These are phyloP conservation scores for Austropuccinia psidii DNA, from an alignment of 1,284 basidiomycete genomes.

Conservation along the genomic window DNA sequence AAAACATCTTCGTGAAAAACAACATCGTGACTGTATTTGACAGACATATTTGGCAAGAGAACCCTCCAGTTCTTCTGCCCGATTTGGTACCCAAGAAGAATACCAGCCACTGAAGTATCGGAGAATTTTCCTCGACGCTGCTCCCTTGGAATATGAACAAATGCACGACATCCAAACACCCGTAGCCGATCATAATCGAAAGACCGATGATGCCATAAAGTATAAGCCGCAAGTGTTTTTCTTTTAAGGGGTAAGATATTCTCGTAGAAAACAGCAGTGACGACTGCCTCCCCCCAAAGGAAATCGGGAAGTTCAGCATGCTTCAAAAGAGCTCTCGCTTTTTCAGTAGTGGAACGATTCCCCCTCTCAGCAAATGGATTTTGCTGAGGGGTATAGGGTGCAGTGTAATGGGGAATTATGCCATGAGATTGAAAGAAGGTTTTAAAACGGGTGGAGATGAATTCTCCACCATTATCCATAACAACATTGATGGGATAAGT, in stretches of 20 bases:
- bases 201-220: not conserved
- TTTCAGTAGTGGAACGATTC: not conserved
- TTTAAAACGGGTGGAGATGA: no score
- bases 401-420: not conserved
- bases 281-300: not conserved
- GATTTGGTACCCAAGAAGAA: not conserved
- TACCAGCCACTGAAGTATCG: not conserved
- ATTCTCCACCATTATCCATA: no score
- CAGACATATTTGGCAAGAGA: not conserved
- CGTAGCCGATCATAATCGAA: not conserved
- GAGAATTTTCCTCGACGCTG: not conserved
- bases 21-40: not conserved
- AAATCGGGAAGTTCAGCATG: not conserved
- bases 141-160: not conserved
- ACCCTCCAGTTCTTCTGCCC: not conserved
- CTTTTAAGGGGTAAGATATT: not conserved
- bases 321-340: not conserved
- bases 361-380: slow-evolving; percentile 47
- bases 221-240: not conserved
- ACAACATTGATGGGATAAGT: no score
- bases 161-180: not conserved
- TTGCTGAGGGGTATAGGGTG: slow-evolving; percentile 45
- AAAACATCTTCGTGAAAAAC: not conserved
- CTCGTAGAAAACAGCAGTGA: not conserved
- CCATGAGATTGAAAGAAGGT: no score